Evolutionary conservation across 306 rosid genomes (phyloP).

Genomic region (Quercus gilva): DNA sequence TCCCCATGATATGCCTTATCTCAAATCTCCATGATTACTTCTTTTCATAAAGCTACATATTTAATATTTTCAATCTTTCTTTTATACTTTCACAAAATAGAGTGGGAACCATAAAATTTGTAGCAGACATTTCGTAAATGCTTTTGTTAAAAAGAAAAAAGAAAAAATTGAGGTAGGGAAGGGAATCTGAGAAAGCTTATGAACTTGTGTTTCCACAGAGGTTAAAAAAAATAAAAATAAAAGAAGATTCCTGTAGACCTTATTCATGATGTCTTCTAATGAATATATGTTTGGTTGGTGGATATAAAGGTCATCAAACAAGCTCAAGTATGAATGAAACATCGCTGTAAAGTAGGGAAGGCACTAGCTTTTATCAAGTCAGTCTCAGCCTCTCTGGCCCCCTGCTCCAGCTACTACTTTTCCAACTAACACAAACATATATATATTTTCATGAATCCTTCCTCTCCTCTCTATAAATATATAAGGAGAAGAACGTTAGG

Average conservation of each 20-base stretch:
- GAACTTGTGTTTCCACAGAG: neutral
- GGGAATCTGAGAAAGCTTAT: neutral
- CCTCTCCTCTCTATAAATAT: slow-evolving; percentile 14
- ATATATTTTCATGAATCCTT: slow-evolving; percentile 30
- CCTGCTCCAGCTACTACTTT: slow-evolving; percentile 39
- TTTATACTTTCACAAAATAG: neutral
- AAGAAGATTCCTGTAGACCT: slow-evolving; percentile 24
- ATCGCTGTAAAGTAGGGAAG: slow-evolving; percentile 61
- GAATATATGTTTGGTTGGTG: slow-evolving; percentile 30
- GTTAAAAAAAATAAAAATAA: neutral
- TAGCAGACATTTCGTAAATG: slow-evolving; percentile 2
- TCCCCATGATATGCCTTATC: neutral
- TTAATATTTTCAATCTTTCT: no score
- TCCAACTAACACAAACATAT: slow-evolving; percentile 47
- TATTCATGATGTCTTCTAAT: slow-evolving; percentile 36
- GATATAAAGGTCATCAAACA: slow-evolving; percentile 19
- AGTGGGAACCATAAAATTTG: slow-evolving; percentile 9
- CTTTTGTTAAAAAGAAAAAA: neutral
- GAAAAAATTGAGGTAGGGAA: slow-evolving; percentile 16
- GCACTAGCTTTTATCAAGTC: neutral
- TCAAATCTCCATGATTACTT: neutral
- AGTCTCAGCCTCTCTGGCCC: slow-evolving; percentile 34
- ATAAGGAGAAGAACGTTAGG: slow-evolving; percentile 3
- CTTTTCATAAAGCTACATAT: neutral
- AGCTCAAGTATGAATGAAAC: slow-evolving; percentile 42